These are phyloP conservation scores for Wickerhamomyces bisporus DNA, from an alignment of 805 yeast species.

Conservation along the genomic window DNA sequence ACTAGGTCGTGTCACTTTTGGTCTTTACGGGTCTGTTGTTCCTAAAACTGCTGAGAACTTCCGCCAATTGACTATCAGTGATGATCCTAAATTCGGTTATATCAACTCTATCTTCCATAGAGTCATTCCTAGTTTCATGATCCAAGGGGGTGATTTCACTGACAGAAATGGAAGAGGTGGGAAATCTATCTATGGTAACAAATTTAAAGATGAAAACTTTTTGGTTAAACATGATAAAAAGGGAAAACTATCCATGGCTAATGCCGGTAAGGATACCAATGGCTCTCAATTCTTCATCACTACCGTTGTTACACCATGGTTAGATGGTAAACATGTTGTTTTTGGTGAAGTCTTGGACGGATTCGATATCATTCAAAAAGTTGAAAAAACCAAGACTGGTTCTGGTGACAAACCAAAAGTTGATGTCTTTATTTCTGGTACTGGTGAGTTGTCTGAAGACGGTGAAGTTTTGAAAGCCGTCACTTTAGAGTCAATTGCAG, in stretches of 20 bases:
- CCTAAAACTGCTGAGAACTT: conserved; percentile 91
- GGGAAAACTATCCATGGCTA: conserved; percentile 73
- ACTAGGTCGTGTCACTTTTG: conserved; percentile 81
- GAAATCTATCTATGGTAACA: conserved; percentile 64
- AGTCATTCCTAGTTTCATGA: conserved; percentile 67
- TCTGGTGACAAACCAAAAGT: conserved; percentile 68
- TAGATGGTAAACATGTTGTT: conserved; percentile 90
- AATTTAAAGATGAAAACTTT: conserved; percentile 68
- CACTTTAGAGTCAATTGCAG: conserved; percentile 13
- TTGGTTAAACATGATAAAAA: conserved; percentile 61
- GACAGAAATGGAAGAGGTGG: conserved; percentile 70
- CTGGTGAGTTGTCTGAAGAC: conserved; percentile 59
- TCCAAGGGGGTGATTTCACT: conserved; percentile 80
- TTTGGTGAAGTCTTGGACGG: conserved; percentile 70
- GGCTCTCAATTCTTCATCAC: conserved; percentile 96
- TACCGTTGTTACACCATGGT: conserved; percentile 86
- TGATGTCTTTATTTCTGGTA: conserved; percentile 56
- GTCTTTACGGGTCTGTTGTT: conserved; percentile 79
- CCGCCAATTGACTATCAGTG: conserved; percentile 72
- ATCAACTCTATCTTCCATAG: conserved; percentile 64
- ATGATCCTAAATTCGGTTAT: conserved; percentile 63
- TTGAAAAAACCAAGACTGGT: conserved; percentile 69
- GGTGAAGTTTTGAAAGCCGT: conserved; percentile 21
- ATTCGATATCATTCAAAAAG: conserved; percentile 68
- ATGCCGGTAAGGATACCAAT: conserved; percentile 74